Conservation (phyloP, 768 basidiomycete species). For the Pisolithus orientalis region DNA sequence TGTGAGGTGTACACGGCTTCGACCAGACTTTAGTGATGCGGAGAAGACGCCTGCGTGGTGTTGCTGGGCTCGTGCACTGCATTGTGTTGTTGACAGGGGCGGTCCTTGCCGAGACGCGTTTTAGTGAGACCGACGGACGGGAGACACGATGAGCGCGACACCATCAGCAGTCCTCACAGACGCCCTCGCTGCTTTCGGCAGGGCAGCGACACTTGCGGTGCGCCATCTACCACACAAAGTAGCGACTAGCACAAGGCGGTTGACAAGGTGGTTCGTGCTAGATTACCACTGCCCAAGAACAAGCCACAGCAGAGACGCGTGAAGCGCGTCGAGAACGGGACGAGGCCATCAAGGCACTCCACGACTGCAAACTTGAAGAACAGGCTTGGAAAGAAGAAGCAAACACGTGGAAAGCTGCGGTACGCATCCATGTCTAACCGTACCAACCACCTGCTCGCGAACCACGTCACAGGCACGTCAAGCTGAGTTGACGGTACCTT, state of each 20-base stretch:
- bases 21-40: too few species aligned
- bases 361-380: conserved; percentile 38
- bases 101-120: too few species aligned
- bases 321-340: conserved; percentile 47
- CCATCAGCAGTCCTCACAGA: conserved; percentile 35
- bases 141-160: conserved; percentile 23
- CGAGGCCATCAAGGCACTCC: conserved; percentile 40
- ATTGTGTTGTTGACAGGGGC: too few species aligned
- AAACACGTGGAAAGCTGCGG: conserved; percentile 38
- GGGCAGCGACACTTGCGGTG: conserved; percentile 36
- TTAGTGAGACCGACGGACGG: too few species aligned
- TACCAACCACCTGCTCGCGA: conserved; percentile 4
- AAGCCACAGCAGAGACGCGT: conserved; percentile 39
- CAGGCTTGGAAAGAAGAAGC: conserved; percentile 44
- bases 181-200: conserved; percentile 36
- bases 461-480: conserved; percentile 39
- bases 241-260: background rate
- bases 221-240: conserved; percentile 6
- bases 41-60: too few species aligned
- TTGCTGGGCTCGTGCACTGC: too few species aligned
- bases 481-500: conserved; percentile 48
- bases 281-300: conserved; percentile 53
- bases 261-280: conserved; percentile 17
- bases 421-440: conserved; percentile 29
- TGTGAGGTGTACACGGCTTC: too few species aligned